Conservation (phyloP, 805 yeast genomes). For the Kregervanrija delftensis region DNA sequence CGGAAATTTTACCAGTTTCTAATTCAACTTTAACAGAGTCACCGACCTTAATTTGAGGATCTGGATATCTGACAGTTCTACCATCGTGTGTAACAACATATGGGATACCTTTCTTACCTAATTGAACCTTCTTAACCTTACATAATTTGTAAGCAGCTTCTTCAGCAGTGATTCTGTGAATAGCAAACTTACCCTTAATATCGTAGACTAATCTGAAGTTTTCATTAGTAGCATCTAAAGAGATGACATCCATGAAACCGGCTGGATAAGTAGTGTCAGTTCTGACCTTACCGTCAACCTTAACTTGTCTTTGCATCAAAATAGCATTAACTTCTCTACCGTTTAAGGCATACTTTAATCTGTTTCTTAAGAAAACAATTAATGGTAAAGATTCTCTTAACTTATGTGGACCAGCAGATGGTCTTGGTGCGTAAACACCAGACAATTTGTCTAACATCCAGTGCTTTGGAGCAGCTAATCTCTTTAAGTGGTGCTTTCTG, state of each 20-base stretch:
- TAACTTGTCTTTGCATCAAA: conserved; percentile 95
- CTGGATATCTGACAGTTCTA: conserved; percentile 99
- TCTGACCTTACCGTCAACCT: conserved; percentile 99
- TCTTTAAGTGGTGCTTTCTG: conserved; percentile 97
- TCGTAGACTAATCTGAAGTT: conserved; percentile 99
- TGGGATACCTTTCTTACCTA: conserved; percentile 98
- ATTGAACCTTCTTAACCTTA: conserved; percentile 95
- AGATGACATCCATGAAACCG: conserved; percentile 98
- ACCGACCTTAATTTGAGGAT: conserved; percentile 92
- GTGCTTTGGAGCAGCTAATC: conserved; percentile 99
- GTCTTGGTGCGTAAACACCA: conserved; percentile 99
- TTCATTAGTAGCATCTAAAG: conserved; percentile 97
- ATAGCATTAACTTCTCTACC: conserved; percentile 99
- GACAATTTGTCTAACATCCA: conserved; percentile 99
- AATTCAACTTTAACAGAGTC: conserved; percentile 97
- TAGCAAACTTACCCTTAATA: conserved; percentile 98
- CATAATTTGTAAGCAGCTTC: conserved; percentile 98
- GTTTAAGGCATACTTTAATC: conserved; percentile 97
- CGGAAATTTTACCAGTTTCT: conserved; percentile 90
- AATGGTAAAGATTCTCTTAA: conserved; percentile 97
- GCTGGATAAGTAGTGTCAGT: conserved; percentile 98
- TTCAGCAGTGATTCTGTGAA: conserved; percentile 98
- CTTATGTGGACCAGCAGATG: conserved; percentile 99
- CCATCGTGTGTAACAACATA: conserved; percentile 99
- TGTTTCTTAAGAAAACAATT: conserved; percentile 95